A percentile compares a stretch with the other conserved stretches of the same genome.
These are phyloP conservation scores for Rugosomyces carneus DNA, from an alignment of 1,284 basidiomycete genomes.

Conservation along the genomic window DNA sequence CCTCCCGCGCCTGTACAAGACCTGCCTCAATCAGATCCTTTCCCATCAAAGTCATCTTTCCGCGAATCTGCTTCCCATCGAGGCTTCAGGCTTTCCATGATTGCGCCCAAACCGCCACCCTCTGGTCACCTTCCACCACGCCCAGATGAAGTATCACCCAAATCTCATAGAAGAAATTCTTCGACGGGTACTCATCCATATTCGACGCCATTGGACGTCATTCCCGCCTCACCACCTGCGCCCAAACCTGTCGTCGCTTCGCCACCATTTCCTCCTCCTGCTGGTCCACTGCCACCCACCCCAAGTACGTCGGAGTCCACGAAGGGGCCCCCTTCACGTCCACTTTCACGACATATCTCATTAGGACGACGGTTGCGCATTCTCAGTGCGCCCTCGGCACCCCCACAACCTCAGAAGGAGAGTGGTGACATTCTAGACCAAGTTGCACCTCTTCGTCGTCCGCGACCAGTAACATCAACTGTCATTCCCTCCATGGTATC, in stretches of 20 bases:
- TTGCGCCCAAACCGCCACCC: conserved; percentile 58
- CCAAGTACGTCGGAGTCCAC: conserved; percentile 29
- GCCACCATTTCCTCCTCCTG: conserved; percentile 38
- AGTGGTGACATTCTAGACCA: neutral
- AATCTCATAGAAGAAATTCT: conserved; percentile 27
- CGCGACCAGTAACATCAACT: conserved; percentile 4
- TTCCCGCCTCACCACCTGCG: conserved; percentile 38
- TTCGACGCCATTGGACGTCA: conserved; percentile 30
- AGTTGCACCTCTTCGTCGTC: conserved; percentile 8
- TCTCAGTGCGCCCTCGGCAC: conserved; percentile 47
- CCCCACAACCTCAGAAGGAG: neutral
- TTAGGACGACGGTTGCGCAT: conserved; percentile 58
- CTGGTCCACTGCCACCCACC: conserved; percentile 38
- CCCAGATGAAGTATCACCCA: conserved; percentile 43
- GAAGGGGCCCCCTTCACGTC: conserved; percentile 20
- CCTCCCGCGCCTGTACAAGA: conserved; percentile 53
- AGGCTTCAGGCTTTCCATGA: conserved; percentile 51
- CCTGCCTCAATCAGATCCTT: conserved; percentile 20
- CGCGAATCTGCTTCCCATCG: conserved; percentile 48
- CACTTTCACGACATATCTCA: conserved; percentile 34
- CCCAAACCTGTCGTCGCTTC: conserved; percentile 22
- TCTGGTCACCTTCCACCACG: conserved; percentile 49
- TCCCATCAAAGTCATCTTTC: conserved; percentile 37
- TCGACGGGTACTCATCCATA: conserved; percentile 32
- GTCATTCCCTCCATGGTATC: neutral